phyloP scores from a whole-genome alignment of 176 grass and related monocot genomes.

The Areca catechu region DNA sequence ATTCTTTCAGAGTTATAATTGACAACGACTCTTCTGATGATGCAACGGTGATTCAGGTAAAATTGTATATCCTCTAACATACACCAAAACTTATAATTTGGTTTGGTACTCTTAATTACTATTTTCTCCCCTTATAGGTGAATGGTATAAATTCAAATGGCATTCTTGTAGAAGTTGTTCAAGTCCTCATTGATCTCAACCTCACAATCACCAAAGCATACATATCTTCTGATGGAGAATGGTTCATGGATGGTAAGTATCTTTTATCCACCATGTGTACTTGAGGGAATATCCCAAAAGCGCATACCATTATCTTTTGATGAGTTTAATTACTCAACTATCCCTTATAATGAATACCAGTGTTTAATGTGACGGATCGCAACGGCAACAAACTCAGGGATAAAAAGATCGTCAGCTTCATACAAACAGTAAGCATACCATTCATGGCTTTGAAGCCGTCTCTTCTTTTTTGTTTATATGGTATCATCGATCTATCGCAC shows the following conservation, averaged over 20 bases:
- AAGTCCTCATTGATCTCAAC: constrained; percentile 43
- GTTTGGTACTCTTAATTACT: too few species aligned
- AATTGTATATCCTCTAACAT: background rate
- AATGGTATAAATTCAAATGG: constrained; percentile 39
- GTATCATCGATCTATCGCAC: too few species aligned
- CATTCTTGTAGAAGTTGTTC: constrained; percentile 39
- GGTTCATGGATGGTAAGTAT: constrained; percentile 45
- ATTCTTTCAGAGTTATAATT: constrained; percentile 34
- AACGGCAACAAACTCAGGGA: constrained; percentile 9
- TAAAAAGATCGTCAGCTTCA: background rate
- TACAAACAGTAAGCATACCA: background rate
- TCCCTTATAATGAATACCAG: background rate
- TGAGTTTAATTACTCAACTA: background rate
- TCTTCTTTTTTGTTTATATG: background rate
- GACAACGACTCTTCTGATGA: constrained; percentile 39
- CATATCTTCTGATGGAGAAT: constrained; percentile 43
- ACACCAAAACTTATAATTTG: too few species aligned
- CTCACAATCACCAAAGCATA: constrained; percentile 43
- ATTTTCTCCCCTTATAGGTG: constrained; percentile 11
- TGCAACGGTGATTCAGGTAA: constrained; percentile 42
- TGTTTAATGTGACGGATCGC: constrained; percentile 9
- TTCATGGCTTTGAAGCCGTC: background rate
- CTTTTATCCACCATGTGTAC: background rate
- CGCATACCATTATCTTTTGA: background rate
- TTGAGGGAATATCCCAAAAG: background rate